Evolutionary conservation across 805 yeast genomes (phyloP).

Genomic region (Hanseniaspora lindneri): DNA sequence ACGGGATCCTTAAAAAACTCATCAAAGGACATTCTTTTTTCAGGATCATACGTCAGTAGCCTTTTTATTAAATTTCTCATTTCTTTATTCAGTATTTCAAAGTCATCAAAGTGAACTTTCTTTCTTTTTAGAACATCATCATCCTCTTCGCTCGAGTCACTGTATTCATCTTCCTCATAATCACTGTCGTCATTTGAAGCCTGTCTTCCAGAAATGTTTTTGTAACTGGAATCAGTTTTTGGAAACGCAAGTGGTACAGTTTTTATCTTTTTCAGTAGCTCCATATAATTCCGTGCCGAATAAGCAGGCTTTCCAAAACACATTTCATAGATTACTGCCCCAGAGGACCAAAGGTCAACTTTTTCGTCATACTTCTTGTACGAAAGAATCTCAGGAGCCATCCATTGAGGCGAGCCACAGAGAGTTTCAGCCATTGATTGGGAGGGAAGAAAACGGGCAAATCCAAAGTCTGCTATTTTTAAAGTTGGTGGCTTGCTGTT

Average conservation of each 20-base stretch:
- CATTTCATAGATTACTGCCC: conserved; percentile 93
- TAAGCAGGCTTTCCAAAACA: conserved; percentile 94
- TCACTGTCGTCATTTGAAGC: not conserved
- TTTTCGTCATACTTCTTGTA: conserved; percentile 94
- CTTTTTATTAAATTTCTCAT: conserved; percentile 62
- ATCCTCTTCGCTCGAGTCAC: conserved; percentile 5
- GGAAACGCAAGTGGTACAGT: conserved; percentile 73
- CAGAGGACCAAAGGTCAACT: conserved; percentile 97
- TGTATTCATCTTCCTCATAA: not conserved
- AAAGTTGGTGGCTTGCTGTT: conserved; percentile 57
- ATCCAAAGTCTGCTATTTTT: conserved; percentile 94
- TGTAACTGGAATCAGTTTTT: too few species aligned
- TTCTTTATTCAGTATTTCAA: conserved; percentile 7
- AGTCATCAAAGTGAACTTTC: not conserved
- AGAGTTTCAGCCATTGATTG: conserved; percentile 92
- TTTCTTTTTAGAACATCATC: not conserved
- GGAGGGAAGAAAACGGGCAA: conserved; percentile 86
- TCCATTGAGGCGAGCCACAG: conserved; percentile 94
- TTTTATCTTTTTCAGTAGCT: conserved; percentile 75
- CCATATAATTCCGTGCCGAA: conserved; percentile 85
- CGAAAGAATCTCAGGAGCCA: conserved; percentile 95
- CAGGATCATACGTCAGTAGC: conserved; percentile 70
- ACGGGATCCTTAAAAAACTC: conserved; percentile 69
- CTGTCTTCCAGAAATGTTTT: too few species aligned
- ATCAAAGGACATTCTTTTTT: conserved; percentile 74